Evolutionary conservation across 1,139 yeast species (phyloP).

Genomic region (Pichia sp.): DNA sequence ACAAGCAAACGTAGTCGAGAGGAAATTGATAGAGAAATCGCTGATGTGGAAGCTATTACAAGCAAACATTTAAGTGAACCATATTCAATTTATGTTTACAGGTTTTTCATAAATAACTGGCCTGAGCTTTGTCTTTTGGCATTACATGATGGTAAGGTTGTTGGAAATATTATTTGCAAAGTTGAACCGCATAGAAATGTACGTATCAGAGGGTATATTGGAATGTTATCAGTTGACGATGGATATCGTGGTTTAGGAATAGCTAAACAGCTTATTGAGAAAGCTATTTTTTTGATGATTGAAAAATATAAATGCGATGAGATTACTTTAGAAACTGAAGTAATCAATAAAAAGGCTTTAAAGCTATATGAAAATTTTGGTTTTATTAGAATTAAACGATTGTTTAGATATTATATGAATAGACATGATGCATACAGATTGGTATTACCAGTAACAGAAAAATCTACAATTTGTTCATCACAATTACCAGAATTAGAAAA

Average conservation of each 20-base stretch:
- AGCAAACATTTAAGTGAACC: conserved; percentile 64
- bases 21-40: conserved; percentile 22
- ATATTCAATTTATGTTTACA: conserved; percentile 63
- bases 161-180: conserved; percentile 84
- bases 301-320: conserved; percentile 65
- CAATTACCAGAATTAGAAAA: conserved; percentile 9
- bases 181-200: conserved; percentile 71
- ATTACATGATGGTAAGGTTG: conserved; percentile 35
- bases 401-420: conserved; percentile 81
- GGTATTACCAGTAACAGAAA: conserved; percentile 57
- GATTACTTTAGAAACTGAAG: conserved; percentile 87
- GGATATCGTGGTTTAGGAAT: conserved; percentile 71
- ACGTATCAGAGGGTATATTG: conserved; percentile 81
- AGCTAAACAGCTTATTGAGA: conserved; percentile 63
- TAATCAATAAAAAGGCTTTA: conserved; percentile 71
- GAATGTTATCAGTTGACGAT: conserved; percentile 86
- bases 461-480: conserved; percentile 36
- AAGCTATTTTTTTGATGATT: conserved; percentile 63
- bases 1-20: conserved; percentile 9
- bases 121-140: conserved; percentile 57
- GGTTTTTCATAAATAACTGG: conserved; percentile 65
- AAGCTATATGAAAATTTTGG: conserved; percentile 81
- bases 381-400: conserved; percentile 71
- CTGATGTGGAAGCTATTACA: conserved; percentile 36
- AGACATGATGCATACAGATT: conserved; percentile 90